phyloP scores from a whole-genome alignment of 1,139 yeast genomes.

The Nakaseomyces sp. region DNA sequence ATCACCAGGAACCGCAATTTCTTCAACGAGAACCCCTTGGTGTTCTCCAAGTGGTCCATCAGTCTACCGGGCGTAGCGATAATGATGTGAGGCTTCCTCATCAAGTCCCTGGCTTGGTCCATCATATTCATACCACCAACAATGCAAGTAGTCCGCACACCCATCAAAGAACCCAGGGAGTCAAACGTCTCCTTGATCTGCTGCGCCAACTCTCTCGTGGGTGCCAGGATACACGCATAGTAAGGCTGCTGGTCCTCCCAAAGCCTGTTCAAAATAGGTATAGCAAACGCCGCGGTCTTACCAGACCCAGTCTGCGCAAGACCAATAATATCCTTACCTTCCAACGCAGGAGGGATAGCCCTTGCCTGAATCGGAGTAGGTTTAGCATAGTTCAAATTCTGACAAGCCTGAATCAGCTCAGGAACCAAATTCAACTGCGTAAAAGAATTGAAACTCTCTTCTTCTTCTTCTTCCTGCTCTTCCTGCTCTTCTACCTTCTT shows the following conservation, averaged over 20 bases:
- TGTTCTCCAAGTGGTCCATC: conserved; percentile 90
- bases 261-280: conserved; percentile 81
- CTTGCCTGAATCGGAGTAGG: conserved; percentile 92
- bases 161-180: conserved; percentile 86
- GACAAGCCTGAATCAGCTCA: conserved; percentile 73
- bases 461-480: conserved; percentile 12
- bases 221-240: conserved; percentile 85
- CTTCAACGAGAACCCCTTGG: conserved; percentile 81
- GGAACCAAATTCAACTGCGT: conserved; percentile 59
- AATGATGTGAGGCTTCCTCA: conserved; percentile 87
- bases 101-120: conserved; percentile 91
- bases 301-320: conserved; percentile 82
- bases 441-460: conserved; percentile 31
- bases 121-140: conserved; percentile 99
- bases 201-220: conserved; percentile 94
- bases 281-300: conserved; percentile 79
- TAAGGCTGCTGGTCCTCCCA: conserved; percentile 86
- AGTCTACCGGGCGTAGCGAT: conserved; percentile 97
- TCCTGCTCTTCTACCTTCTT: conserved; percentile 10
- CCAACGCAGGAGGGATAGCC: conserved; percentile 84
- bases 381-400: conserved; percentile 50
- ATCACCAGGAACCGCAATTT: conserved; percentile 76
- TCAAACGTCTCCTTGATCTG: conserved; percentile 94
- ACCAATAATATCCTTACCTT: conserved; percentile 77
- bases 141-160: conserved; percentile 73